Evolutionary conservation across 2,329 filamentous ascomycete genomes (phyloP), one percentile per base, ranked within the genome.

Genomic region (Arachnomyces sp.): DNA sequence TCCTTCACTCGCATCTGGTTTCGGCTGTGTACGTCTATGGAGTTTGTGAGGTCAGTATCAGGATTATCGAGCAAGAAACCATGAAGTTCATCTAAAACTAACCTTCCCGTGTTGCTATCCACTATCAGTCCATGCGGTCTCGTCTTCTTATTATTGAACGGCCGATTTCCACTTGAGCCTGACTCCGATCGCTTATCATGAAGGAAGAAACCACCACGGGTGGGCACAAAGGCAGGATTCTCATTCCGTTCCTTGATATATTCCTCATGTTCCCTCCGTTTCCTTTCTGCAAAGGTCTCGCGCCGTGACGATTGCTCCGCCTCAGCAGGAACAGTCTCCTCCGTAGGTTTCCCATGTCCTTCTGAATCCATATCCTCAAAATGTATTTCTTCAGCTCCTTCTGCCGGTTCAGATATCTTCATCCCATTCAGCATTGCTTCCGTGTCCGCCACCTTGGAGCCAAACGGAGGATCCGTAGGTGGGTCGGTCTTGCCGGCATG

Each of bases 181-280:
- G 82, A 77, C n/a, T 83, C 83, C 41, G 84, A 78, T 46, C 87
- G 78, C 56, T 92, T 86, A 60, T 96, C 92, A 63, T 96, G 90
- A 78, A 96, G 88, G 69, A 95, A 96, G 71, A 96, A 96, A 46
- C 86, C 83, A 44, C 92, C 92, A 50, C 90, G 75, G 56, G 93
- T 95, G 39, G 92, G 90, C 40, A 95, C 90, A 65, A 95, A 95
- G 8, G 89, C 81, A 28, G 90, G 90, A 61, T 95, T 87, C 52
- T 86, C 81, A 58, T 94, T 87, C 52, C 86, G 78, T 62, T 86
- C 86, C 66, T 84, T 86, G 66, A 83, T 81, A 67, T 94, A 93
- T 57, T 94, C 86, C 49, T 95, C 88, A 55, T 94, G 86, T 57
- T 95, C 89, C 51, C 84, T 80, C 49, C 85, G 80, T 61, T 85